A percentile compares a stretch with the other conserved stretches of the same genome.
phyloP scores from a whole-genome alignment of 1,139 yeast species.

The Magnusiomyces tetraspermus region DNA sequence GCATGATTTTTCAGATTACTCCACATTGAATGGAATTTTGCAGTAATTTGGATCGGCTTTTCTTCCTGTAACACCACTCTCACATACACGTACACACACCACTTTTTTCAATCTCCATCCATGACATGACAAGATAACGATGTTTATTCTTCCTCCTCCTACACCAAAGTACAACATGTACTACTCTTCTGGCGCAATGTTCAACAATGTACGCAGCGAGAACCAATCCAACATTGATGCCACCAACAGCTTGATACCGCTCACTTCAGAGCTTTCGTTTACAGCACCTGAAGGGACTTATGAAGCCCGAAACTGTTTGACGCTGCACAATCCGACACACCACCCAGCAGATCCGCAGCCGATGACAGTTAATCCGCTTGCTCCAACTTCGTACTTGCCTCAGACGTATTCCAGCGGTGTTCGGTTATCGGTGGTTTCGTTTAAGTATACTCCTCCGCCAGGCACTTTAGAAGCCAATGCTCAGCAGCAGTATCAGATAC shows the following conservation, averaged over 20 bases:
- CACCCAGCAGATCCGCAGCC: conserved; percentile 34
- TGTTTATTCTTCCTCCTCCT: conserved; percentile 12
- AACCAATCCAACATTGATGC: conserved; percentile 24
- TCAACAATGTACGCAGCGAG: conserved; percentile 6
- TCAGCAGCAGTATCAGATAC: background rate
- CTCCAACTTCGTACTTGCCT: conserved; percentile 28
- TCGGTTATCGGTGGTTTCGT: conserved; percentile 18
- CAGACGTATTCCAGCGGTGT: conserved; percentile 26
- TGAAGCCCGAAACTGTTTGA: conserved; percentile 26
- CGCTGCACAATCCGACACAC: conserved; percentile 31
- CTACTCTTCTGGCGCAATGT: conserved; percentile 8
- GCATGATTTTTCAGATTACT: too few relatives aligned
- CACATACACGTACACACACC: too few relatives aligned
- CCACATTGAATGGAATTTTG: too few relatives aligned
- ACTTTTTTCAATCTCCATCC: background rate
- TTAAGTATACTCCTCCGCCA: conserved; percentile 12
- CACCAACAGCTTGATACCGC: conserved; percentile 21
- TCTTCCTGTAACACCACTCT: too few relatives aligned
- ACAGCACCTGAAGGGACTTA: conserved; percentile 29
- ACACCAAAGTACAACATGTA: conserved; percentile 10
- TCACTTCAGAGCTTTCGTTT: conserved; percentile 20
- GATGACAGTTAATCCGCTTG: conserved; percentile 30
- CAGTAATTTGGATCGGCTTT: too few relatives aligned
- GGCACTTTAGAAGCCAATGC: conserved; percentile 6
- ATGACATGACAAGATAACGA: background rate